Evolutionary conservation across 345 rosid species (phyloP), one percentile per base, ranked within the genome.

Genomic region (Camelina hispida): DNA sequence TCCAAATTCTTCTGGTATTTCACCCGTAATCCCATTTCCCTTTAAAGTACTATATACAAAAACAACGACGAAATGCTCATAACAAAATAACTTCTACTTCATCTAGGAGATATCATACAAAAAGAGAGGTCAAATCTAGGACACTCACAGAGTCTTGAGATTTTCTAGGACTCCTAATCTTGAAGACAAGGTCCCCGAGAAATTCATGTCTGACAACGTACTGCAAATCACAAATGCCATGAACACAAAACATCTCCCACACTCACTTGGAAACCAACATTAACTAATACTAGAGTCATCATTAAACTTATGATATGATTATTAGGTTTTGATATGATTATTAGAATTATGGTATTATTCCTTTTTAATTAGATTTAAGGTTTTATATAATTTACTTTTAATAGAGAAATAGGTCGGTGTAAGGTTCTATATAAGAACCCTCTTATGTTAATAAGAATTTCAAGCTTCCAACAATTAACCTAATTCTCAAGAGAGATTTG

Each of bases 11-110:
- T 81, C 70, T n/a, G 99, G 98, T 81, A 96, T 91, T 73, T 44
- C 86, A 69, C 99, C 99, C 23, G 74, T 82, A 72, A 96, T 86
- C 73, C 93, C 96, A 89, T 84, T 93, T 73, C 96, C 99, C 73
- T 84, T 94, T 86, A 93, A 66, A n/a, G 87, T 89, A 68, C 99
- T 96, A 87, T 79, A 70, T 50, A 57, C 75, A 22, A 30, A 75
- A 58, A 73, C 5, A 66, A 51, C 30, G 30, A 28, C 28, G 17
- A 69, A 48, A 42, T 40, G 64, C 47, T 62, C 66, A 57, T 0
- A 40, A 63, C 48, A 72, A 68, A 72, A 23, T 50, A 56, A 32
- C 16, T 53, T 28, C 30, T 34, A 68, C 2, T 3, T 28, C 43
- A 11, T 40, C 43, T 40, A 40, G 28, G 17, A 60, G 20, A 60